Base-by-base conservation (phyloP, 2,329 filamentous ascomycete genomes). In the Cladophialophora psammophila region DNA sequence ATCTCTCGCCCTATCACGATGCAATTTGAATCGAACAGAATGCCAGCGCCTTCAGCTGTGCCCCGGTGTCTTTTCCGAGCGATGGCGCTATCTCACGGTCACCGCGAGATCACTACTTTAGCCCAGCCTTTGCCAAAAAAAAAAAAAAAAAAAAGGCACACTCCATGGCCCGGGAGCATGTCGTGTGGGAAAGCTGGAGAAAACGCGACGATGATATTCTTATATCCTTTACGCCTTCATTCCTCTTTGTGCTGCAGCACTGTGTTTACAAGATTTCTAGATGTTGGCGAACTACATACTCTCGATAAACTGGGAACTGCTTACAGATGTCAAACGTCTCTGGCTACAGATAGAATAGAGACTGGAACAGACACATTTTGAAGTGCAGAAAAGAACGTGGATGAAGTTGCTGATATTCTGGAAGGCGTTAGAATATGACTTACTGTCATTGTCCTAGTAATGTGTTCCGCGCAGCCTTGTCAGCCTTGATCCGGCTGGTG, bases 11-110 rank as follows among this genome's bases (percentile, higher is more conserved):
- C 4, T 13, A 12, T 15, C 15, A 15, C 38, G 5, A 10, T 40
- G 10, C 38, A 40, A 40, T 5, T 40, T 13, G 38, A 40, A 13
- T 13, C 10, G 13, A 40, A 40, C 38, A 40, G 15, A 5, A 40
- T 35, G 35, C 57, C 52, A 7, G n/a, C n/a, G 45, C 3, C 54
- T 15, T 48, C 61, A 20, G 15, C 10, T 35, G 42, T 60, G 31
- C 48, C 58, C 31, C 58, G 31, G 7, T 60, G 34, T 69, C 70
- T 75, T 35, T 45, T 54, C n/a, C n/a, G n/a, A n/a, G n/a, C n/a
- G 36, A 38, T 40, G 36, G 55, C 55, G 20, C n/a, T 3, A 58
- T 15, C 7, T 13, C 18, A 15, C 15, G 2, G 8, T 36, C 1
- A 1, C 5, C n/a, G 12, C 26, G 20, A 58, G 10, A 13, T 26